Evolutionary conservation across 345 rosid genomes (phyloP).

Genomic region (Hibiscus tridactylites): DNA sequence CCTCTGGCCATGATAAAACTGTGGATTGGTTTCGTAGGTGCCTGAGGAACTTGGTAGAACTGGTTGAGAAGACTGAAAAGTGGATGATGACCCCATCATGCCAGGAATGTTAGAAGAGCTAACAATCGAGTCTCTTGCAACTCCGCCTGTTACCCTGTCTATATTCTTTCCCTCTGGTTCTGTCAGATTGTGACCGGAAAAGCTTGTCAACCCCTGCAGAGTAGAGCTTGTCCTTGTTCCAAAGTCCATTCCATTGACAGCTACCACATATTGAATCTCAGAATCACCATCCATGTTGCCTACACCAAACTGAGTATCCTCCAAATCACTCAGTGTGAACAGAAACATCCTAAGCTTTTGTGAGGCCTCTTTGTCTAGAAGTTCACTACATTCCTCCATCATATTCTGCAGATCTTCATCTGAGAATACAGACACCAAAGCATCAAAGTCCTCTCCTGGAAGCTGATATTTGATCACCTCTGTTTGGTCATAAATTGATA

Average conservation of each 20-base stretch:
- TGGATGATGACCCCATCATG: slow-evolving; percentile 22
- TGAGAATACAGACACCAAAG: slow-evolving; percentile 82
- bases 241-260: slow-evolving; percentile 69
- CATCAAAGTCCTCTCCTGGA: slow-evolving; percentile 94
- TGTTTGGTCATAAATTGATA: slow-evolving; percentile 54
- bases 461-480: slow-evolving; percentile 77
- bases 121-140: slow-evolving; percentile 23
- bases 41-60: slow-evolving; percentile 33
- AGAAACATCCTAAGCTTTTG: slow-evolving; percentile 71
- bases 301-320: slow-evolving; percentile 53
- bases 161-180: slow-evolving; percentile 37
- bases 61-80: slow-evolving; percentile 33
- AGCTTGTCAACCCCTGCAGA: slow-evolving; percentile 37
- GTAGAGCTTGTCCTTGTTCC: slow-evolving; percentile 40
- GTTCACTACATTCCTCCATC: slow-evolving; percentile 74
- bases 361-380: slow-evolving; percentile 46
- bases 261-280: slow-evolving; percentile 64
- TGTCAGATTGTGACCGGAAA: slow-evolving; percentile 46
- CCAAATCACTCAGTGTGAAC: slow-evolving; percentile 58
- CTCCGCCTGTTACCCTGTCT: slow-evolving; percentile 25
- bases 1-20: slow-evolving; percentile 30
- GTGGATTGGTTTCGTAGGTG: slow-evolving; percentile 42
- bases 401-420: slow-evolving; percentile 84
- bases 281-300: slow-evolving; percentile 43
- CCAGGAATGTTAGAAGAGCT: slow-evolving; percentile 33